Percentiles rank a stretch among this genome's conserved stretches.
Conservation (phyloP, 225 moss, liverwort and hornwort genomes). For the Physcomitrium patens region DNA sequence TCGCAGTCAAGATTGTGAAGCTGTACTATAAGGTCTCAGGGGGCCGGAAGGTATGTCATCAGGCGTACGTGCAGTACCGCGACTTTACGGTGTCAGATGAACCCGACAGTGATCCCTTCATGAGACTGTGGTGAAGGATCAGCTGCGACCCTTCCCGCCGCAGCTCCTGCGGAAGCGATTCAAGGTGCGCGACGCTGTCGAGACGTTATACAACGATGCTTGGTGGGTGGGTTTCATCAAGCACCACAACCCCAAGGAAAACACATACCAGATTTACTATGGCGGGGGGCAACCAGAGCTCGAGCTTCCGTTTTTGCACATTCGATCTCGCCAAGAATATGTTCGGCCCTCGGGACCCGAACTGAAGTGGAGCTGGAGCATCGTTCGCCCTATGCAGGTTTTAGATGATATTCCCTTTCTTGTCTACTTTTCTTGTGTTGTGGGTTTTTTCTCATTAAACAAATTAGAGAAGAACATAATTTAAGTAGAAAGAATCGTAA, state of each 20-base stretch:
- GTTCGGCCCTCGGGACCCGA: background rate
- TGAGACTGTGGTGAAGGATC: conserved; percentile 11
- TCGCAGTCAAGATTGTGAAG: background rate
- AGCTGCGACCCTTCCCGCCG: conserved; percentile 27
- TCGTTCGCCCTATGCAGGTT: conserved; percentile 26
- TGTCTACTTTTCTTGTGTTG: background rate
- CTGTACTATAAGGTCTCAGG: background rate
- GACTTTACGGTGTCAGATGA: background rate
- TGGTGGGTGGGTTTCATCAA: conserved; percentile 43
- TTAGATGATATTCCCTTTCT: background rate
- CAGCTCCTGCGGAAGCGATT: background rate
- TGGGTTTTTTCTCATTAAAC: background rate
- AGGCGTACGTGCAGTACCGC: background rate
- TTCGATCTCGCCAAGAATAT: conserved; percentile 31
- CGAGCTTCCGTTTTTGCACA: background rate
- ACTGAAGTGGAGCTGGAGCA: background rate
- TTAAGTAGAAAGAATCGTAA: no score
- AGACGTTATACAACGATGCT: background rate
- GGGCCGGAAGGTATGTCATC: background rate
- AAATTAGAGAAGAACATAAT: no score
- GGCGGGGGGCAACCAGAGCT: background rate
- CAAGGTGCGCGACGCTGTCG: conserved; percentile 29
- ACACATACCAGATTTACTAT: background rate
- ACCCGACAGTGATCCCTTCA: background rate
- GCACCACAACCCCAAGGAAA: background rate